These are phyloP conservation scores for Saussurea involucrata DNA, from an alignment of 129 eudicot species.

Conservation along the genomic window DNA sequence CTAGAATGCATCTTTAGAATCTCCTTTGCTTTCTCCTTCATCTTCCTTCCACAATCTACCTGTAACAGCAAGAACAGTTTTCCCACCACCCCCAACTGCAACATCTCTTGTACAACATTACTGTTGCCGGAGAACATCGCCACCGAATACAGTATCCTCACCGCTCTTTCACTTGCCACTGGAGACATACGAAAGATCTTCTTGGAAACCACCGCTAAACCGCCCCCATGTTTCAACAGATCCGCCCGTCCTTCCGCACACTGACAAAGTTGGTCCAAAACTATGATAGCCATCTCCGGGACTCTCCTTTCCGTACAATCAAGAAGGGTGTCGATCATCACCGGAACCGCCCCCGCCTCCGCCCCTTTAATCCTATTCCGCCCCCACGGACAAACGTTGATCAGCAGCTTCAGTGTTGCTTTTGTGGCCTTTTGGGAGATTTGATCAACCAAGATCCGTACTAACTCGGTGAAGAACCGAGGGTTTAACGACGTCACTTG, in stretches of 20 bases:
- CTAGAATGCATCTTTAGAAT: conserved; percentile 49
- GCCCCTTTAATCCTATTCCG: conserved; percentile 52
- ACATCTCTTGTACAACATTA: conserved; percentile 51
- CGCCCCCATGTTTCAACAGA: conserved; percentile 49
- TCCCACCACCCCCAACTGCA: conserved; percentile 54
- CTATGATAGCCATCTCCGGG: conserved; percentile 45
- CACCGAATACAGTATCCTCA: conserved; percentile 45
- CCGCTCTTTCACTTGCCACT: conserved; percentile 53
- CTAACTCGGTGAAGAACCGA: conserved; percentile 36
- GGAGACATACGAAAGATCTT: conserved; percentile 56
- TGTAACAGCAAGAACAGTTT: conserved; percentile 55
- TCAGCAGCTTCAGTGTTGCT: conserved; percentile 47
- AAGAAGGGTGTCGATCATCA: conserved; percentile 39
- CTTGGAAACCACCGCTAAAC: conserved; percentile 69
- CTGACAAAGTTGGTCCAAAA: conserved; percentile 46
- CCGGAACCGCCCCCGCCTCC: conserved; percentile 44
- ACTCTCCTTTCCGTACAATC: conserved; percentile 40
- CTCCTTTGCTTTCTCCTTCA: conserved; percentile 59
- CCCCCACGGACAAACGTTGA: conserved; percentile 43
- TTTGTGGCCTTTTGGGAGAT: conserved; percentile 49
- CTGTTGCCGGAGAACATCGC: conserved; percentile 40
- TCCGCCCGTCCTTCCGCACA: conserved; percentile 69
- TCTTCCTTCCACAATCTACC: conserved; percentile 54
- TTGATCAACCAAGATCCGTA: conserved; percentile 39
- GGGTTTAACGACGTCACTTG: conserved; percentile 29